A percentile compares a stretch with the other conserved stretches of the same genome.
These are phyloP conservation scores for Viridothelium virens DNA, from an alignment of 495 filamentous ascomycete genomes.

Conservation along the genomic window DNA sequence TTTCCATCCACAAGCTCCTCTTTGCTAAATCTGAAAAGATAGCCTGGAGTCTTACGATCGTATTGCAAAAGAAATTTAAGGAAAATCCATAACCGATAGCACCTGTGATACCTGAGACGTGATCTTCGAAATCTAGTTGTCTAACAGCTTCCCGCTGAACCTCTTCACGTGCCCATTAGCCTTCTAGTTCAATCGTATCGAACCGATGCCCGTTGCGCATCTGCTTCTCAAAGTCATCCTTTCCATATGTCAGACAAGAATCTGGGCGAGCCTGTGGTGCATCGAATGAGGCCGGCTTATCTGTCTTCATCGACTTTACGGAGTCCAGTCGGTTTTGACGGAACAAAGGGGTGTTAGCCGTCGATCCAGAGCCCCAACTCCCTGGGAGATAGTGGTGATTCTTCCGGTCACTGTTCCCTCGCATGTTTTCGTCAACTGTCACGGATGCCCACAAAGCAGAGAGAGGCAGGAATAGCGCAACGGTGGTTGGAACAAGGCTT, in stretches of 20 bases:
- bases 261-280: neutral
- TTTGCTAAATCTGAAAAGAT: no score
- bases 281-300: neutral
- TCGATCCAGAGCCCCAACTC: neutral
- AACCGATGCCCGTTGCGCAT: no score
- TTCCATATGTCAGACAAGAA: neutral
- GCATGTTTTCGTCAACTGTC: slow-evolving; percentile 29
- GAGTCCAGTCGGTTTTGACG: neutral
- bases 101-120: no score
- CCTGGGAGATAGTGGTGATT: slow-evolving; percentile 21
- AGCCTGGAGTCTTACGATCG: no score
- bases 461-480: slow-evolving; percentile 68
- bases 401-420: slow-evolving; percentile 16
- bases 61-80: no score
- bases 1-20: no score
- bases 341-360: neutral
- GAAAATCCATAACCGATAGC: no score
- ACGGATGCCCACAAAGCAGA: slow-evolving; percentile 69
- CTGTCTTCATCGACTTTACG: neutral
- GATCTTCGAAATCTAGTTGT: no score
- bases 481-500: slow-evolving; percentile 57
- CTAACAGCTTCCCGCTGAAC: no score
- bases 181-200: no score
- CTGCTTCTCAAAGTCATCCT: neutral
- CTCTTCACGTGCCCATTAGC: no score